Conservation (phyloP, 768 basidiomycete species). For the Calocera viscosa region DNA sequence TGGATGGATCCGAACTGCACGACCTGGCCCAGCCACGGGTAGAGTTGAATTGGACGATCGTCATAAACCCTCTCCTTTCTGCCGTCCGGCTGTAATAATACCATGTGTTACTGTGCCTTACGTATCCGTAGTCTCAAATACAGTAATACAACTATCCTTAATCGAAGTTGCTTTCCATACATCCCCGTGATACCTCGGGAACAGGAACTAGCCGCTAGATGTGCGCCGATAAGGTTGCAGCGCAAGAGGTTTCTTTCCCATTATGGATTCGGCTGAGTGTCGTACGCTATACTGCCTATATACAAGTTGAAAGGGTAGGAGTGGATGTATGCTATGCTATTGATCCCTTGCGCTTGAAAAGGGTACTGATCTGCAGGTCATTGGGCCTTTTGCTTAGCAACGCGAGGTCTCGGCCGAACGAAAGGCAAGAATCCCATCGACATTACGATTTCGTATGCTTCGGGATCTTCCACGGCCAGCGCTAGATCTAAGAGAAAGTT, state of each 20-base stretch:
- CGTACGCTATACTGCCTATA: too few relatives aligned
- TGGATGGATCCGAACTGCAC: not conserved
- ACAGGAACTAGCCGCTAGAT: not conserved
- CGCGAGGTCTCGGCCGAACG: not conserved
- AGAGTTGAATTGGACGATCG: not conserved
- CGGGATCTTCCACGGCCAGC: not conserved
- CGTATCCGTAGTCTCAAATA: not conserved
- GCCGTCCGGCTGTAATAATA: not conserved
- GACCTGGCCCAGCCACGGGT: not conserved
- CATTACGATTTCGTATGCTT: constrained; percentile 9
- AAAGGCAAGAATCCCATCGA: constrained; percentile 11
- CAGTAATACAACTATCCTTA: not conserved
- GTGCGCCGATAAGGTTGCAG: not conserved
- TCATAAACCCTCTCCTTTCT: not conserved
- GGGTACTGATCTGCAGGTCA: not conserved
- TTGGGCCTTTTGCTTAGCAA: not conserved
- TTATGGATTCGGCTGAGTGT: too few relatives aligned
- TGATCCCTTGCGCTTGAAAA: not conserved
- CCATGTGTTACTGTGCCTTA: not conserved
- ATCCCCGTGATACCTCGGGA: not conserved
- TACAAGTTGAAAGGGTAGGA: not conserved
- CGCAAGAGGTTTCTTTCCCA: not conserved
- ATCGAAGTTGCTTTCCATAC: not conserved
- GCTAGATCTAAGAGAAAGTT: constrained; percentile 5
- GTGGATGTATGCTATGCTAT: not conserved